Evolutionary conservation across 2,329 filamentous ascomycete species (phyloP).

Genomic region (Sclerotinia borealis): DNA sequence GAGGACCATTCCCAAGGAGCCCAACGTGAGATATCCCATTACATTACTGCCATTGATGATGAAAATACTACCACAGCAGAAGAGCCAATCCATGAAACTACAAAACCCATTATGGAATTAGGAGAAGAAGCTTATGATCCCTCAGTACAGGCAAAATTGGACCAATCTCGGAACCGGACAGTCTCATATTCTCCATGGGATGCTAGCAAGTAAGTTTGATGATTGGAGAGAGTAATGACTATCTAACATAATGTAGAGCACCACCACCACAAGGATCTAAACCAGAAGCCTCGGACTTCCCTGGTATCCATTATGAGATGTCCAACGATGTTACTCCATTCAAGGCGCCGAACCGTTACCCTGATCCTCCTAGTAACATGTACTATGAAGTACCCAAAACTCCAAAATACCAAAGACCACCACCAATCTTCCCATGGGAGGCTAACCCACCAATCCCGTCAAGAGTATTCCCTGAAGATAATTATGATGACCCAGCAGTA

Average conservation of each 20-base stretch:
- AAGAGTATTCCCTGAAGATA: slow-evolving; percentile 60
- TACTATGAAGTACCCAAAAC: slow-evolving; percentile 74
- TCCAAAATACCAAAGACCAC: slow-evolving; percentile 52
- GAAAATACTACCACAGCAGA: slow-evolving; percentile 11
- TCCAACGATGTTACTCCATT: slow-evolving; percentile 70
- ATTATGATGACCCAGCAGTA: slow-evolving; percentile 26
- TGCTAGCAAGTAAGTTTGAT: slow-evolving; percentile 44
- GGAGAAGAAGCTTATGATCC: slow-evolving; percentile 30
- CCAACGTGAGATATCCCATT: slow-evolving; percentile 25
- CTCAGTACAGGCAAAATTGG: slow-evolving; percentile 24
- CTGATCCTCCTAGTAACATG: slow-evolving; percentile 80
- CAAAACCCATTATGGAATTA: slow-evolving; percentile 15
- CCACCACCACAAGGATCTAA: slow-evolving; percentile 59
- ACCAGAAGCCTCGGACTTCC: slow-evolving; percentile 83
- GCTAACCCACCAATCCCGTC: slow-evolving; percentile 53
- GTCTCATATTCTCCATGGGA: slow-evolving; percentile 35
- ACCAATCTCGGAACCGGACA: slow-evolving; percentile 12
- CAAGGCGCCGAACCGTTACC: slow-evolving; percentile 68
- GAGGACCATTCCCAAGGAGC: slow-evolving; percentile 19
- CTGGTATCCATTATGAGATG: slow-evolving; percentile 74
- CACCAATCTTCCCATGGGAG: slow-evolving; percentile 90
- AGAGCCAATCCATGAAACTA: slow-evolving; percentile 21
- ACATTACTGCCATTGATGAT: slow-evolving; percentile 11
- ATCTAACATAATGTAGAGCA: slow-evolving; percentile 30
- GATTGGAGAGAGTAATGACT: slow-evolving; percentile 23